Evolutionary conservation across 2,329 filamentous ascomycete genomes (phyloP).

Genomic region (Coniochaeta ligniaria): DNA sequence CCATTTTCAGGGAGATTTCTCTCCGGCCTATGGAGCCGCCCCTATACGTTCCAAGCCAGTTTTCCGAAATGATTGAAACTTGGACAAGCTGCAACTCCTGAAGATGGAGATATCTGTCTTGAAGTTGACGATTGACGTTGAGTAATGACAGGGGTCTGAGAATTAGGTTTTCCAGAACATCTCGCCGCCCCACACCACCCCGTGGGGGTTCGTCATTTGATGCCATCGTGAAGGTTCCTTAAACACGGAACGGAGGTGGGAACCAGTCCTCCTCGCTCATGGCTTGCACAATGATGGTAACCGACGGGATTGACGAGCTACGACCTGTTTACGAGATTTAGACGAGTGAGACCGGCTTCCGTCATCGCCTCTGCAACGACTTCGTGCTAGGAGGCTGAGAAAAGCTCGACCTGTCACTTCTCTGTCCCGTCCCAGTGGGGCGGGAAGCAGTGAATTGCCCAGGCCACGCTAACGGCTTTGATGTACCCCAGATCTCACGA

Average conservation of each 20-base stretch:
- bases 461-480: neutral
- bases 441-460: neutral
- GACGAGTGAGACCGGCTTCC: neutral
- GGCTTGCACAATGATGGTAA: neutral
- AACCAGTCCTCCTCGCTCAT: neutral
- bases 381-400: neutral
- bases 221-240: neutral
- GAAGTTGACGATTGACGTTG: neutral
- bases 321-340: neutral
- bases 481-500: constrained; percentile 2
- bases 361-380: neutral
- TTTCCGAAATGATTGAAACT: neutral
- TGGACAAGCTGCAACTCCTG: neutral
- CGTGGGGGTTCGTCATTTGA: neutral
- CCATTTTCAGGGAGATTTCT: no score
- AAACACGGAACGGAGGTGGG: neutral
- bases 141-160: neutral
- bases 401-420: neutral
- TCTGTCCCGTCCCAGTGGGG: neutral
- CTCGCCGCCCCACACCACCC: neutral
- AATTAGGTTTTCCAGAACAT: constrained; percentile 1
- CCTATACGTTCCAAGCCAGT: neutral
- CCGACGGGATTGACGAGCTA: neutral
- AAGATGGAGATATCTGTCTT: neutral
- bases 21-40: neutral